Conservation (phyloP, 23 red algal genomes). For the Gracilaria gracilis region DNA sequence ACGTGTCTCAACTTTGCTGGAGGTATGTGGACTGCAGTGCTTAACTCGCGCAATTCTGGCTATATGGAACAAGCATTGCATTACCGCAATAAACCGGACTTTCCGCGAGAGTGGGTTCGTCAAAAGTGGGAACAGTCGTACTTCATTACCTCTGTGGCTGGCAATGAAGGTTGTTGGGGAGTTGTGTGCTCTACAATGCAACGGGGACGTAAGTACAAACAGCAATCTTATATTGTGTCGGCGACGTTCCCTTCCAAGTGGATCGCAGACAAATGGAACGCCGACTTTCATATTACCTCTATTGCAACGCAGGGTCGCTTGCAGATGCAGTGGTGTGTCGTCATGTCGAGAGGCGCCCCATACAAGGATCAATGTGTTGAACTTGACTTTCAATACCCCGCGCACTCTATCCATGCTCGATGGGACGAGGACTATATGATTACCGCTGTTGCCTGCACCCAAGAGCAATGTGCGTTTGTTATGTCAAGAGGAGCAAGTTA, state of each 20-base stretch:
- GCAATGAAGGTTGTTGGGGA: constrained; percentile 94
- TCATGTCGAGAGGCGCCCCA: constrained; percentile 91
- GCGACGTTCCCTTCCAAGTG: constrained; percentile 99
- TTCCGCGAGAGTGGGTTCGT: constrained; percentile 98
- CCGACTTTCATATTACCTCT: constrained; percentile 95
- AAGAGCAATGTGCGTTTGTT: constrained; percentile 95
- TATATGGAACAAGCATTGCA: constrained; percentile 94
- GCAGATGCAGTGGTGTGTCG: constrained; percentile 97
- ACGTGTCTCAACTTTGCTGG: constrained; percentile 92
- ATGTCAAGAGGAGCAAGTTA: constrained; percentile 87
- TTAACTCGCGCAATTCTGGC: constrained; percentile 85
- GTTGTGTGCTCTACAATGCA: constrained; percentile 97
- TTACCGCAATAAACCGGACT: constrained; percentile 92
- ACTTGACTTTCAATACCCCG: constrained; percentile 97
- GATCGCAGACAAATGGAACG: constrained; percentile 95
- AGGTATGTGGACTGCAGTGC: constrained; percentile 98
- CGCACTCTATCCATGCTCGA: constrained; percentile 92
- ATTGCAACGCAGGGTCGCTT: constrained; percentile 92
- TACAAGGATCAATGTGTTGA: constrained; percentile 98
- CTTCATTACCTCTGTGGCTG: constrained; percentile 95
- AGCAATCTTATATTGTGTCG: constrained; percentile 99
- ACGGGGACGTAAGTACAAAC: constrained; percentile 89
- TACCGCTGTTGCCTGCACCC: constrained; percentile 90
- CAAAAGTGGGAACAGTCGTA: constrained; percentile 97
- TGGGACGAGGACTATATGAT: constrained; percentile 99